Percentiles rank a stretch among this genome's conserved stretches.
Conservation (phyloP, 495 filamentous ascomycete genomes). For the Collariella sp. region DNA sequence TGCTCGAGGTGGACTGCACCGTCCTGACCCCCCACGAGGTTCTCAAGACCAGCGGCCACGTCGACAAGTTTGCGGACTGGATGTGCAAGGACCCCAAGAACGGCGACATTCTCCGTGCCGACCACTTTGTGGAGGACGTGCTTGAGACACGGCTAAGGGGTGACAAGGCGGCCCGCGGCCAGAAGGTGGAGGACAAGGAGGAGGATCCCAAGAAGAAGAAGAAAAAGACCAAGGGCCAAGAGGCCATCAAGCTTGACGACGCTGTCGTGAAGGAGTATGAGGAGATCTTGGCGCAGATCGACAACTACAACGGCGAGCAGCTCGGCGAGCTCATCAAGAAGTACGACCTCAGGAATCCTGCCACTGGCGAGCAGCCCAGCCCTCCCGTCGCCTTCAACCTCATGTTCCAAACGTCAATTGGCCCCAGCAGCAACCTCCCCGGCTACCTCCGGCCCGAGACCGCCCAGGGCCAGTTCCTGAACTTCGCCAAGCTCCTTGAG, state of each 20-base stretch:
- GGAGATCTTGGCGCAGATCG: slow-evolving; percentile 62
- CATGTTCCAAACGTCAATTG: slow-evolving; percentile 71
- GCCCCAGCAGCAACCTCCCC: slow-evolving; percentile 50
- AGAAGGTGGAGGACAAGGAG: slow-evolving; percentile 59
- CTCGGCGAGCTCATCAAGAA: slow-evolving; percentile 64
- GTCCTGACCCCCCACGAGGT: slow-evolving; percentile 82
- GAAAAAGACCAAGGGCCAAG: slow-evolving; percentile 49
- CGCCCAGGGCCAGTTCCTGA: slow-evolving; percentile 68
- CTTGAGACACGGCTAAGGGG: slow-evolving; percentile 75
- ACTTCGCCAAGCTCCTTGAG: slow-evolving; percentile 68
- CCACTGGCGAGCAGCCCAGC: slow-evolving; percentile 47
- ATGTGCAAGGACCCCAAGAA: slow-evolving; percentile 99
- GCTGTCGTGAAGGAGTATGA: slow-evolving; percentile 62
- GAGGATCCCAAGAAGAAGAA: slow-evolving; percentile 42
- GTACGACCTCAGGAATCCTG: slow-evolving; percentile 60
- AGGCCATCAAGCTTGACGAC: slow-evolving; percentile 58
- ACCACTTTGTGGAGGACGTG: slow-evolving; percentile 91
- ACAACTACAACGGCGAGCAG: slow-evolving; percentile 65
- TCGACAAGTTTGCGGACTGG: slow-evolving; percentile 97
- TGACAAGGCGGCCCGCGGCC: slow-evolving; percentile 66
- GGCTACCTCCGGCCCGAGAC: slow-evolving; percentile 67
- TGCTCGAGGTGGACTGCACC: slow-evolving; percentile 82
- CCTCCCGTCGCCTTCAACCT: slow-evolving; percentile 68
- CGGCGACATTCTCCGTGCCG: slow-evolving; percentile 90
- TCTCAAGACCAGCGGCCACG: slow-evolving; percentile 92